Percentiles rank a stretch among this genome's conserved stretches.
Evolutionary conservation across 495 filamentous ascomycete species (phyloP).

Genomic region (Aspergillus affinis): DNA sequence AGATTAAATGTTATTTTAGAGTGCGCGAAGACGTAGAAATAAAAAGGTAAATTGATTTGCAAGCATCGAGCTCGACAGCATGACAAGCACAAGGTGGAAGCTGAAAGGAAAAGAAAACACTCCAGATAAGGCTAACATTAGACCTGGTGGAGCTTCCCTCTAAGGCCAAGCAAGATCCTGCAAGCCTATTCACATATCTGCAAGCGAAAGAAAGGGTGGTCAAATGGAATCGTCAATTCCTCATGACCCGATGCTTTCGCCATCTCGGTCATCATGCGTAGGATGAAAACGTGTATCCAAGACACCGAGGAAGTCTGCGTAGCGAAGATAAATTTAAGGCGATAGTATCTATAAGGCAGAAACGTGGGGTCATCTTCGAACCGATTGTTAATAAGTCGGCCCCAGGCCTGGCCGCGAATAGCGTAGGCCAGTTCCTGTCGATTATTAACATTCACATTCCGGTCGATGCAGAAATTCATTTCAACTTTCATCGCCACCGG

Average conservation of each 20-base stretch:
- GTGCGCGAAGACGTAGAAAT: too few species aligned
- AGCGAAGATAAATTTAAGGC: neutral
- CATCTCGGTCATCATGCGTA: neutral
- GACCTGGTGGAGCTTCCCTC: too few species aligned
- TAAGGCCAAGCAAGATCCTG: too few species aligned
- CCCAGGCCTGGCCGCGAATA: neutral
- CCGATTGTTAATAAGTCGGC: neutral
- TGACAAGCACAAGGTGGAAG: too few species aligned
- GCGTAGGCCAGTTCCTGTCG: neutral
- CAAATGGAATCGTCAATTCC: neutral
- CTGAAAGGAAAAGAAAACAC: too few species aligned
- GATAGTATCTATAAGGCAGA: neutral
- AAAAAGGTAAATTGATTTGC: too few species aligned
- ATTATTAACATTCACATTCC: neutral
- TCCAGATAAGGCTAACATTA: too few species aligned
- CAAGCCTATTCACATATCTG: neutral
- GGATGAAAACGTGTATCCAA: neutral
- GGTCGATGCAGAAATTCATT: neutral
- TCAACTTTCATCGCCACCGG: neutral
- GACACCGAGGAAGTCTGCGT: neutral
- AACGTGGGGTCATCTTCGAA: neutral
- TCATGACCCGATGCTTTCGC: too few species aligned
- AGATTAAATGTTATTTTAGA: too few species aligned
- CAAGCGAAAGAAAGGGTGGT: neutral
- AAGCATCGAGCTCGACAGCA: too few species aligned